Evolutionary conservation across 805 yeast genomes (phyloP).

Genomic region (Pichia insulana): DNA sequence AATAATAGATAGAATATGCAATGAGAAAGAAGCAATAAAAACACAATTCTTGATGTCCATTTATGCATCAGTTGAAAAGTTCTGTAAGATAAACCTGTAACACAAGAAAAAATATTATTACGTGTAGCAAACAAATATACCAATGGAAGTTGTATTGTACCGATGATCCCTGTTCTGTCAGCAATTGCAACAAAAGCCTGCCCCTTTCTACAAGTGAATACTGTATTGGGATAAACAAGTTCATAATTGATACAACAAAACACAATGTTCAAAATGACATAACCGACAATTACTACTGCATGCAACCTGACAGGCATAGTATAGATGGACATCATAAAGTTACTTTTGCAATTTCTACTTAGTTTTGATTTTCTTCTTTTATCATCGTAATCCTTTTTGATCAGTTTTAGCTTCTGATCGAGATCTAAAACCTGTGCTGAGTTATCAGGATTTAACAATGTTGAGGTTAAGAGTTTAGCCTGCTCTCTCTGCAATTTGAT

Average conservation of each 20-base stretch:
- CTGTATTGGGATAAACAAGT: constrained; percentile 22
- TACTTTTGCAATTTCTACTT: constrained; percentile 4
- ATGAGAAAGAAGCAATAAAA: constrained; percentile 32
- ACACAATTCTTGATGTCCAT: constrained; percentile 35
- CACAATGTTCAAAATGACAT: constrained; percentile 20
- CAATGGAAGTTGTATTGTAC: constrained; percentile 31
- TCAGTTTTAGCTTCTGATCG: not conserved
- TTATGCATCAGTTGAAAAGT: constrained; percentile 30
- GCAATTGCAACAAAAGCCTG: constrained; percentile 28
- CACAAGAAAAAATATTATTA: constrained; percentile 24
- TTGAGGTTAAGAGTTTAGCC: not conserved
- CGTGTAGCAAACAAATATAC: constrained; percentile 29
- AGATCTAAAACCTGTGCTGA: not conserved
- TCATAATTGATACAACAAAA: constrained; percentile 25
- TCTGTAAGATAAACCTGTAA: constrained; percentile 30
- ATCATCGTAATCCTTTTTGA: not conserved
- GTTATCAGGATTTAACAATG: not conserved
- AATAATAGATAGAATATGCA: constrained; percentile 31
- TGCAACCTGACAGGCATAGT: constrained; percentile 29
- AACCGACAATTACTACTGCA: constrained; percentile 22
- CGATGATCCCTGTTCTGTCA: constrained; percentile 40
- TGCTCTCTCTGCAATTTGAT: constrained; percentile 1
- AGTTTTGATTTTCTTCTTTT: not conserved
- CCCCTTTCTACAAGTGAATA: constrained; percentile 25
- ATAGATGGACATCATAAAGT: constrained; percentile 11